Evolutionary conservation across 345 rosid species (phyloP).

Genomic region (Litchi chinensis): DNA sequence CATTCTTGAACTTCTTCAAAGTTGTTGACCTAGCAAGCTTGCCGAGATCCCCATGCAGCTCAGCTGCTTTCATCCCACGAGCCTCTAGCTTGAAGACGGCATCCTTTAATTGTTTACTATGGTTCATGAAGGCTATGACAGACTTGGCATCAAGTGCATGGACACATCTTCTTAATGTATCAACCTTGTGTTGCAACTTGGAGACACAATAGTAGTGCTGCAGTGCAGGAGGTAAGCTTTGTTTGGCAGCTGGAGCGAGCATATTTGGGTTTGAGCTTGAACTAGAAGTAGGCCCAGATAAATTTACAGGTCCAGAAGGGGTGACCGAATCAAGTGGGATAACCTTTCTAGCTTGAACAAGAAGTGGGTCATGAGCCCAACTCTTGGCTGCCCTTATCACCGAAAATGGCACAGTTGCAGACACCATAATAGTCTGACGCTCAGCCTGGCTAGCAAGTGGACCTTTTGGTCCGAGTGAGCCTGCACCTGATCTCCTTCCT

Average conservation of each 20-base stretch:
- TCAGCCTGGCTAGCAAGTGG: conserved; percentile 40
- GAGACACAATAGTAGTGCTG: conserved; percentile 76
- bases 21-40: conserved; percentile 88
- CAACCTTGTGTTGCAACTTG: conserved; percentile 88
- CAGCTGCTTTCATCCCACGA: conserved; percentile 76
- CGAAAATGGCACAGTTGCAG: conserved; percentile 92
- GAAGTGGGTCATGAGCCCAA: conserved; percentile 81
- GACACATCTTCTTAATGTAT: conserved; percentile 76
- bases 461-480: conserved; percentile 34
- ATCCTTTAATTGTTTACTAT: conserved; percentile 85
- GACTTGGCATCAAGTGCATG: conserved; percentile 84
- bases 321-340: conserved; percentile 54
- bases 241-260: conserved; percentile 55
- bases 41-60: conserved; percentile 93
- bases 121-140: conserved; percentile 93
- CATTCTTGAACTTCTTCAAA: conserved; percentile 81
- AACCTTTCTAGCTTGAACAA: conserved; percentile 76
- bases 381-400: conserved; percentile 91
- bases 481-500: conserved; percentile 68
- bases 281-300: conserved; percentile 38
- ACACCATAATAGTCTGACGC: conserved; percentile 78
- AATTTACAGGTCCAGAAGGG: conserved; percentile 45
- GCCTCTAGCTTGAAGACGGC: conserved; percentile 92
- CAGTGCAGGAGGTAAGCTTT: conserved; percentile 85
- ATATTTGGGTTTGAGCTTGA: conserved; percentile 38